Evolutionary conservation across 2,329 filamentous ascomycete genomes (phyloP).

Genomic region (Botrytis deweyae): DNA sequence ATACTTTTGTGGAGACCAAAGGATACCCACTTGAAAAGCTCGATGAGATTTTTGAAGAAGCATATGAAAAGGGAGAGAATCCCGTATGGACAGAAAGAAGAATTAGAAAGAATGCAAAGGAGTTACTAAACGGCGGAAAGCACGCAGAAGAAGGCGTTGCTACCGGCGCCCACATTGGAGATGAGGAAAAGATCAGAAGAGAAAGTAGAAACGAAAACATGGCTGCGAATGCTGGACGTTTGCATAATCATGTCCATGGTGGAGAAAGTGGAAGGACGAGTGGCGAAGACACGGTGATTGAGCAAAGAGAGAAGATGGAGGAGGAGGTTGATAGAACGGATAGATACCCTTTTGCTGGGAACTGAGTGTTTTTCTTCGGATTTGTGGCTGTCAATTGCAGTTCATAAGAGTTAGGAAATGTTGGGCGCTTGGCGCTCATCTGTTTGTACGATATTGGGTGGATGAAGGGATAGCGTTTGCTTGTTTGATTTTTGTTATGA

Average conservation of each 20-base stretch:
- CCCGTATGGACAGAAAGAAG: conserved; percentile 18
- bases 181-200: neutral
- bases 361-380: neutral
- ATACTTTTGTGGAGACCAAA: conserved; percentile 20
- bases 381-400: neutral
- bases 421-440: conserved; percentile 3
- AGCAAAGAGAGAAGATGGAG: conserved; percentile 2
- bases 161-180: neutral
- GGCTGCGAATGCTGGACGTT: neutral
- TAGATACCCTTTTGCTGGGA: conserved; percentile 4
- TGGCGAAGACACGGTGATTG: neutral
- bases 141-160: conserved; percentile 2
- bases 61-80: conserved; percentile 20
- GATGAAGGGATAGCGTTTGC: neutral
- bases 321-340: conserved; percentile 12
- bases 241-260: neutral
- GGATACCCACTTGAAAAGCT: conserved; percentile 19
- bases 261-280: conserved; percentile 1
- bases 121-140: neutral
- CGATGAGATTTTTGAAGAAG: conserved; percentile 19
- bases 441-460: neutral
- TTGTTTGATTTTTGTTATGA: neutral
- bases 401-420: neutral
- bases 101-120: conserved; percentile 13
- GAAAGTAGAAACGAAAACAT: conserved; percentile 4